A percentile compares a stretch with the other conserved stretches of the same genome.
These are phyloP conservation scores for Chalaropsis thielavioides DNA, from an alignment of 2,329 filamentous ascomycete species.

Conservation along the genomic window DNA sequence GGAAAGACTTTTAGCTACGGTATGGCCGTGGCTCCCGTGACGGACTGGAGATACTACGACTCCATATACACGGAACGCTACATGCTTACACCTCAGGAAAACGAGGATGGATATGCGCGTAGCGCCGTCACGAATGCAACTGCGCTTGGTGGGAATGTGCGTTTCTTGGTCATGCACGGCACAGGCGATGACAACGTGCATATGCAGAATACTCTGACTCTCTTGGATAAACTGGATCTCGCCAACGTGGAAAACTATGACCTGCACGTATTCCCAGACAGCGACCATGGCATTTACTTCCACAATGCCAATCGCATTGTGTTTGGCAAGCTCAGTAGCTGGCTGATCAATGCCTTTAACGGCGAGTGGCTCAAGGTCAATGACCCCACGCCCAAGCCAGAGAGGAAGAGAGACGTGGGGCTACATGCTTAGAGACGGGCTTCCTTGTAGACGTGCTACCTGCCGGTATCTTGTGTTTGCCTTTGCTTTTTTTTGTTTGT, in stretches of 20 bases:
- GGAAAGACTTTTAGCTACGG: conserved; percentile 88
- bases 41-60: conserved; percentile 93
- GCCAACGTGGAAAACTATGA: conserved; percentile 83
- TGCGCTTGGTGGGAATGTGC: conserved; percentile 59
- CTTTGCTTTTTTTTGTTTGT: not conserved
- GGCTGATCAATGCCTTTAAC: conserved; percentile 95
- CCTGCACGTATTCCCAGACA: conserved; percentile 91
- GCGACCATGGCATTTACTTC: conserved; percentile 87
- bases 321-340: conserved; percentile 81
- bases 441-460: not conserved
- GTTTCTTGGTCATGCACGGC: conserved; percentile 92
- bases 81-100: conserved; percentile 87
- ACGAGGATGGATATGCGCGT: conserved; percentile 59
- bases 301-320: conserved; percentile 86
- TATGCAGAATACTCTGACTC: conserved; percentile 78
- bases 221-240: conserved; percentile 77
- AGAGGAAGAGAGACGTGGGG: conserved; percentile 18
- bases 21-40: conserved; percentile 97
- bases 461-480: not conserved
- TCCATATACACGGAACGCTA: conserved; percentile 91
- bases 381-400: conserved; percentile 33
- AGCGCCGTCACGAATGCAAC: conserved; percentile 60
- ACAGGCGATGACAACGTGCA: conserved; percentile 97
- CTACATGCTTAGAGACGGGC: not conserved
- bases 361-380: conserved; percentile 68